Conservation (phyloP, 768 basidiomycete species). For the Pleurotus cornucopiae region DNA sequence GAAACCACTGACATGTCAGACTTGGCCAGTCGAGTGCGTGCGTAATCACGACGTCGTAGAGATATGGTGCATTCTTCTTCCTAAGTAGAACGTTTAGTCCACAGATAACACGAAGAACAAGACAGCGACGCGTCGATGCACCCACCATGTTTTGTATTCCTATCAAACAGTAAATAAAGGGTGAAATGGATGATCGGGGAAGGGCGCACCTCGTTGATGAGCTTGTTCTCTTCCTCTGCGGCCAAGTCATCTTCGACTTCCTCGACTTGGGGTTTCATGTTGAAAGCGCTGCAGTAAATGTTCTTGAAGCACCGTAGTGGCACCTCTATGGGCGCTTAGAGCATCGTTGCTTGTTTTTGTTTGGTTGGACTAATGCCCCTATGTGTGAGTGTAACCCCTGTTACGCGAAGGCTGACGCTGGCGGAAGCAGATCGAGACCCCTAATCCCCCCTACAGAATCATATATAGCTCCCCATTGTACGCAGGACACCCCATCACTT, state of each 20-base stretch:
- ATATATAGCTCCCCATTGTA: no score
- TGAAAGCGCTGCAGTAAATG: neutral
- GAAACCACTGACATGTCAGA: conserved; percentile 98
- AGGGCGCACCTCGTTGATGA: conserved; percentile 76
- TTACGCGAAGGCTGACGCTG: no score
- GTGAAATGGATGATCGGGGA: neutral
- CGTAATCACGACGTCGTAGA: conserved; percentile 96
- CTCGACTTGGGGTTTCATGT: conserved; percentile 53
- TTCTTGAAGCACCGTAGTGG: no score
- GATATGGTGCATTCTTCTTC: conserved; percentile 97
- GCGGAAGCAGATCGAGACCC: no score
- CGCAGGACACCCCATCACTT: no score
- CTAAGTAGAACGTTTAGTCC: conserved; percentile 29
- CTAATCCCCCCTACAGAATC: no score
- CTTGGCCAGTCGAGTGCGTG: conserved; percentile 99
- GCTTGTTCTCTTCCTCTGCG: conserved; percentile 83
- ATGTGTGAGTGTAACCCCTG: no score
- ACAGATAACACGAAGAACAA: neutral
- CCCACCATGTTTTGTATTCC: conserved; percentile 86
- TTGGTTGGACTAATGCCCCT: no score
- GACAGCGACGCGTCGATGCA: conserved; percentile 2
- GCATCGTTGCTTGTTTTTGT: no score
- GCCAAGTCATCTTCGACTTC: conserved; percentile 77
- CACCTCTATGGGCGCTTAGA: no score
- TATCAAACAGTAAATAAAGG: conserved; percentile 20